Base-by-base conservation (phyloP, 768 basidiomycete species). In the Amyloporia xantha region DNA sequence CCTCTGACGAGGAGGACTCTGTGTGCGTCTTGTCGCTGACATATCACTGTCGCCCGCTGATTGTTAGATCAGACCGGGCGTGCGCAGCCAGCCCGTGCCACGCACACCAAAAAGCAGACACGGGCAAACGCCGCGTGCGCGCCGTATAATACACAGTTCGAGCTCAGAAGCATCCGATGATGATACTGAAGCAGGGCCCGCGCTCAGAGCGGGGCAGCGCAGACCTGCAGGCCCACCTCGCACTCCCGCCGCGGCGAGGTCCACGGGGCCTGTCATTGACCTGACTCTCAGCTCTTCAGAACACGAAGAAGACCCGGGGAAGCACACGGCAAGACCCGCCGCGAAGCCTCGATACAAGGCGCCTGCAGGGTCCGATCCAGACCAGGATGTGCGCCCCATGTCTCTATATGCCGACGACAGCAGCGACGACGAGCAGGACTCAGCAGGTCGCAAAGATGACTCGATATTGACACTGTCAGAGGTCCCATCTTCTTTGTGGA, bases 151-250 rank as follows among this genome's bases (percentile, higher is more conserved):
- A 5, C 20, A 44, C 9, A 56, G 55, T 41, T 48, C 54, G 7
- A 37, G 48, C 15, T 41, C 35, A 2, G 50, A 51, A 4, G 65
- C 61, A 28, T 74, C 72, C 30, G 70, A 71, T 44, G 66, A 69
- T 1, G 68, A 70, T n/a, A 44, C 46, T 10, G 17, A 12, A 9
- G n/a, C 13, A 37, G 17, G 28, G 3, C 21, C 28, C 5, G 10
- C 15, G 20, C 28, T 4, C 44, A 35, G 44, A 12, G 10, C 10
- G 19, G 21, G 30, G 5, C 30, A 23, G 9, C 39, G 4, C 26
- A 28, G 24, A 12, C 47, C n/a, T n/a, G n/a, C n/a, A n/a, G n/a
- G n/a, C n/a, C n/a, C n/a, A n/a, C n/a, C n/a, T n/a, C n/a, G n/a
- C n/a, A n/a, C n/a, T n/a, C n/a, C n/a, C n/a, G n/a, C n/a, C 23